Evolutionary conservation across 495 filamentous ascomycete genomes (phyloP).

Genomic region (Cercophora newfieldiana): DNA sequence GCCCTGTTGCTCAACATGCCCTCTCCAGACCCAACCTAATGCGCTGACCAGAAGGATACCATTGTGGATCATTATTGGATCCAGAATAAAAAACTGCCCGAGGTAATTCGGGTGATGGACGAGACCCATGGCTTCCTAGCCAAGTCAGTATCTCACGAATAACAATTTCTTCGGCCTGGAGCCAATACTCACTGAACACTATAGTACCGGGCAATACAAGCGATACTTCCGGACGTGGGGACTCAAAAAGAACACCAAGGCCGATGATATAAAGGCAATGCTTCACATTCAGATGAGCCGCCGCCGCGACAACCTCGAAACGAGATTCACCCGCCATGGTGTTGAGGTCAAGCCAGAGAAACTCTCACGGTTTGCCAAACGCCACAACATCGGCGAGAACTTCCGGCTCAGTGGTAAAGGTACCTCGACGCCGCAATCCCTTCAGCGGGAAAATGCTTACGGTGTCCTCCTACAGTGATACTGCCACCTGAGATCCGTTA

Average conservation of each 20-base stretch:
- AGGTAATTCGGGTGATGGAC: slow-evolving; percentile 30
- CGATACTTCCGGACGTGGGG: slow-evolving; percentile 28
- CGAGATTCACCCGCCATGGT: slow-evolving; percentile 19
- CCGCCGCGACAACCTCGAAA: slow-evolving; percentile 18
- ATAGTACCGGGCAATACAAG: slow-evolving; percentile 34
- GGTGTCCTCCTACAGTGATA: background rate
- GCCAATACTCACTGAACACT: slow-evolving; percentile 1
- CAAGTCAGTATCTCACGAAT: slow-evolving; percentile 19
- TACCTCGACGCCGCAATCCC: background rate
- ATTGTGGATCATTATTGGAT: slow-evolving; percentile 30
- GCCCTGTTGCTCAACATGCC: background rate
- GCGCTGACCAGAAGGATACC: slow-evolving; percentile 18
- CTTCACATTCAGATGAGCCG: slow-evolving; percentile 24
- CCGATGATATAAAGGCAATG: slow-evolving; percentile 28
- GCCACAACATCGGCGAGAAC: slow-evolving; percentile 12
- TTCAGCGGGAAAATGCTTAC: background rate
- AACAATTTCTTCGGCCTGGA: background rate
- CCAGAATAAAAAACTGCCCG: slow-evolving; percentile 15
- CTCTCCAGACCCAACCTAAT: slow-evolving; percentile 5
- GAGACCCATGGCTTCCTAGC: slow-evolving; percentile 21
- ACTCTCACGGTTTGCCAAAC: slow-evolving; percentile 24
- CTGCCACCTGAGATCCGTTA: slow-evolving; percentile 17
- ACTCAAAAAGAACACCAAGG: slow-evolving; percentile 30
- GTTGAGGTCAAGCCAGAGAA: slow-evolving; percentile 16
- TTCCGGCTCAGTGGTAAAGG: background rate